phyloP scores from a whole-genome alignment of 495 filamentous ascomycete genomes.

The Aspergillus ostianus region DNA sequence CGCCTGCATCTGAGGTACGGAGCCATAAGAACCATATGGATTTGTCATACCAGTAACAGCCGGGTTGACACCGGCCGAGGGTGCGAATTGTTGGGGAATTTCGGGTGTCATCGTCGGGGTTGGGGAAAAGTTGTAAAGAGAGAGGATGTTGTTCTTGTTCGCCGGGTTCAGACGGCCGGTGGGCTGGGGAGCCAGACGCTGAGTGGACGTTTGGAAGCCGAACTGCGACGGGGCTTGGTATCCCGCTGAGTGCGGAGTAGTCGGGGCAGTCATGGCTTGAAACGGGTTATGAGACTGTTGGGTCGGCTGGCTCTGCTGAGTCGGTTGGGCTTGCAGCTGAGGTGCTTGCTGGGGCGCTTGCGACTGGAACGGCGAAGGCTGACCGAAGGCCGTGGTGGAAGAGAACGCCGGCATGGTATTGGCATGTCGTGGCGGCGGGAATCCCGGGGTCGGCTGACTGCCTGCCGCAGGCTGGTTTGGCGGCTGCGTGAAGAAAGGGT shows the following conservation, averaged over 20 bases:
- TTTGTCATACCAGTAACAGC: not conserved
- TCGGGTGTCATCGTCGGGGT: constrained; percentile 46
- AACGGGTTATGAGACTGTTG: constrained; percentile 40
- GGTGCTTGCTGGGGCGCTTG: constrained; percentile 29
- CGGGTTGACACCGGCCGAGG: constrained; percentile 12
- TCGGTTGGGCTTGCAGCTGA: constrained; percentile 13
- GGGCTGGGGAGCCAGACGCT: constrained; percentile 42
- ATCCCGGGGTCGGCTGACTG: constrained; percentile 9
- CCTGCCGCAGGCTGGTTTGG: constrained; percentile 32
- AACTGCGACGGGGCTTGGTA: constrained; percentile 30
- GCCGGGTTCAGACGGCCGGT: constrained; percentile 38
- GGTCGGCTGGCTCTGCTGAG: constrained; percentile 20
- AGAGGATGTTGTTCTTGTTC: constrained; percentile 84
- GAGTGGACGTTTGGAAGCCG: constrained; percentile 31
- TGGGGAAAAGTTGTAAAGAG: constrained; percentile 81
- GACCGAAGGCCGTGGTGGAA: constrained; percentile 35
- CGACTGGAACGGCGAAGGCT: constrained; percentile 35
- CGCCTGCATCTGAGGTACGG: not conserved
- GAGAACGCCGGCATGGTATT: constrained; percentile 44
- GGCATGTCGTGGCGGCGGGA: constrained; percentile 33
- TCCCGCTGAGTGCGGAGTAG: constrained; percentile 29
- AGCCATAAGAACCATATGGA: not conserved
- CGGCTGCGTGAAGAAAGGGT: constrained; percentile 52
- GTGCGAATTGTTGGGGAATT: constrained; percentile 31
- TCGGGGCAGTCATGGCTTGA: constrained; percentile 32